Conservation (phyloP, 163 green algal species). For the Dunaliella salina region DNA sequence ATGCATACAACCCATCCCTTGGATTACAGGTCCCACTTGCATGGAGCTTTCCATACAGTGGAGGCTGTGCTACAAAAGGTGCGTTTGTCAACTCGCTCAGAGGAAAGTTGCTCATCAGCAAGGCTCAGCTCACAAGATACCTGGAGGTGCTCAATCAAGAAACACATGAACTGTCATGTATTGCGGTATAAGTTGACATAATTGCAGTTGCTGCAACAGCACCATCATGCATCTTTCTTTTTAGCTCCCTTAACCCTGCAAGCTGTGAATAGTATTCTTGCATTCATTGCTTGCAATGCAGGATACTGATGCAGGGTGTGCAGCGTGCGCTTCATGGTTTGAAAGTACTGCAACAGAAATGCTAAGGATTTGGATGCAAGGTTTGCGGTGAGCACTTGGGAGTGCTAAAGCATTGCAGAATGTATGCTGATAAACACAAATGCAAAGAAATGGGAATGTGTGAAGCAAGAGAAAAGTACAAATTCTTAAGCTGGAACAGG, state of each 20-base stretch:
- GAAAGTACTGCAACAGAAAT: not conserved
- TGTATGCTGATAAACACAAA: too few relatives aligned
- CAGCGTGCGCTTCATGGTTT: not conserved
- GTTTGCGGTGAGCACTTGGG: too few relatives aligned
- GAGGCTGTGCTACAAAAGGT: constrained; percentile 37
- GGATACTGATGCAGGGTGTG: not conserved
- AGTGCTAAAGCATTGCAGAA: too few relatives aligned
- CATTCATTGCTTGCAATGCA: not conserved
- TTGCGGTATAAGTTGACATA: not conserved
- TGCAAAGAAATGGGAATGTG: too few relatives aligned
- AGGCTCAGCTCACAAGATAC: too few relatives aligned
- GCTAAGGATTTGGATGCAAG: too few relatives aligned
- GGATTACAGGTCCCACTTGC: constrained; percentile 8
- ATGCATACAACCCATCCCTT: not conserved
- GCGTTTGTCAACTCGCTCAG: not conserved
- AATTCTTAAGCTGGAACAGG: too few relatives aligned
- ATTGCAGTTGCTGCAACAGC: not conserved
- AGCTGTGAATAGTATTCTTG: not conserved
- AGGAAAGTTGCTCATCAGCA: too few relatives aligned
- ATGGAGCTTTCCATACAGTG: constrained; percentile 26
- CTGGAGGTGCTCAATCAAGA: too few relatives aligned
- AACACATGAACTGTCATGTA: too few relatives aligned
- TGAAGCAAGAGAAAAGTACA: too few relatives aligned
- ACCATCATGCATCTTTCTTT: not conserved
- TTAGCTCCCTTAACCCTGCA: not conserved